Evolutionary conservation across 73 alveolate genomes (phyloP).

Genomic region (Paramecium tetraurelia): DNA sequence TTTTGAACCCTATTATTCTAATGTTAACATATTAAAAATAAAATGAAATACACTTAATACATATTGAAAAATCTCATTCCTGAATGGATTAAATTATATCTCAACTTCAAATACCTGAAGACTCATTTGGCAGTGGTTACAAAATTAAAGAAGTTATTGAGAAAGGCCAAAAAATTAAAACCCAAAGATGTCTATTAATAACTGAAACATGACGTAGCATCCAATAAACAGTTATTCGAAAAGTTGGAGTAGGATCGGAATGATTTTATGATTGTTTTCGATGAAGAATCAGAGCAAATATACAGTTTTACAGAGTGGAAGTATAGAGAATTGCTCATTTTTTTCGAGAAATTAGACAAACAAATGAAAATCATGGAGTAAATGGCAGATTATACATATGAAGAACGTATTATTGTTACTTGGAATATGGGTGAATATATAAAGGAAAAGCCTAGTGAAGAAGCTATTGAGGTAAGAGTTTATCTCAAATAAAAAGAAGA

Average conservation of each 20-base stretch:
- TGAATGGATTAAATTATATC: slow-evolving; percentile 35
- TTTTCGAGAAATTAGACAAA: not conserved
- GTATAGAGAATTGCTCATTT: not conserved
- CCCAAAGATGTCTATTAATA: not conserved
- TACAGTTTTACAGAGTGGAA: not conserved
- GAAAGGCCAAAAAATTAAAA: not conserved
- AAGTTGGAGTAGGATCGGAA: not conserved
- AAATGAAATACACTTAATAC: slow-evolving; percentile 30
- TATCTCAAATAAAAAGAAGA: slow-evolving; percentile 20
- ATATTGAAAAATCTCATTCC: slow-evolving; percentile 8
- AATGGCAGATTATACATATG: not conserved
- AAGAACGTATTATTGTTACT: not conserved
- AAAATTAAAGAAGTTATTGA: not conserved
- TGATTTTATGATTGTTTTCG: not conserved
- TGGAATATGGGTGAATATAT: slow-evolving; percentile 32
- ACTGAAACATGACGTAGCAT: not conserved
- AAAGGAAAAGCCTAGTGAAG: not conserved
- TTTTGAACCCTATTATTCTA: not conserved
- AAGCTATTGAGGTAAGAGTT: not conserved
- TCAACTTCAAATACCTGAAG: not conserved
- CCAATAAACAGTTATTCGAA: not conserved
- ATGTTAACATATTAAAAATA: not conserved
- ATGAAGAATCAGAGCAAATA: not conserved
- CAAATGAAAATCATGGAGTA: not conserved
- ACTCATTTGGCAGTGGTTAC: not conserved